Evolutionary conservation across 2,329 filamentous ascomycete species (phyloP), one percentile per base, ranked within the genome.

Genomic region (Nannizzia gypsea): DNA sequence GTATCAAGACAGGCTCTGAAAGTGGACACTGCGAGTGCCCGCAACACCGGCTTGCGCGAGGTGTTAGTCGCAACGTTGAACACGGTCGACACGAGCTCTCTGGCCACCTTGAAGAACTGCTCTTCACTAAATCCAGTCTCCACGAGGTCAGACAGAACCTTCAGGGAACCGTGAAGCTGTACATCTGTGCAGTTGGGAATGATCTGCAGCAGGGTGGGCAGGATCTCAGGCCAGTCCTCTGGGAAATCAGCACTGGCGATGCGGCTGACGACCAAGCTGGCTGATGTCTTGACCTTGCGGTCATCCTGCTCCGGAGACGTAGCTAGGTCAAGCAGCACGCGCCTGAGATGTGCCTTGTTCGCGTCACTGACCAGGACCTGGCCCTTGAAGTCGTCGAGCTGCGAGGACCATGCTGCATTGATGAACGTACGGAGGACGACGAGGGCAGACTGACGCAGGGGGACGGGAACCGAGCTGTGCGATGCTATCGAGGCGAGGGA

Each of bases 221-320:
- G 83, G 48, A 99, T 83, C 65, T 83, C 83, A n/a, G 91, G 90
- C 93, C 93, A 99, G 68, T 91, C 83, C 62, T 96, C 90, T 58
- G 93, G 93, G 70, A 95, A 97, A 76, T 99, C 93, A 68, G 86
- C 83, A 64, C 85, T 87, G 60, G 93, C 93, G 66, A 99, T 95
- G 77, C 96, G 97, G 78, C 90, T 92, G 63, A 96, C 89, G 3
- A 87, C 84, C 66, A 85, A 89, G 79, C 90, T 95, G 57, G 92
- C 89, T n/a, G 88, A 85, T 60, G 86, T 83, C 77, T 93, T 93
- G 70, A 96, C 86, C 75, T 89, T 96, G 66, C 90, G 83, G 69
- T 96, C 89, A 38, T 81, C 77, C 31, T 84, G 83, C 60, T 88
- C 86, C 46, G 80, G 77, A 61, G 83, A 87, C 56, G 91, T 81